Base-by-base conservation (phyloP, 2,329 filamentous ascomycete species). In the Pseudogymnoascus sp. region DNA sequence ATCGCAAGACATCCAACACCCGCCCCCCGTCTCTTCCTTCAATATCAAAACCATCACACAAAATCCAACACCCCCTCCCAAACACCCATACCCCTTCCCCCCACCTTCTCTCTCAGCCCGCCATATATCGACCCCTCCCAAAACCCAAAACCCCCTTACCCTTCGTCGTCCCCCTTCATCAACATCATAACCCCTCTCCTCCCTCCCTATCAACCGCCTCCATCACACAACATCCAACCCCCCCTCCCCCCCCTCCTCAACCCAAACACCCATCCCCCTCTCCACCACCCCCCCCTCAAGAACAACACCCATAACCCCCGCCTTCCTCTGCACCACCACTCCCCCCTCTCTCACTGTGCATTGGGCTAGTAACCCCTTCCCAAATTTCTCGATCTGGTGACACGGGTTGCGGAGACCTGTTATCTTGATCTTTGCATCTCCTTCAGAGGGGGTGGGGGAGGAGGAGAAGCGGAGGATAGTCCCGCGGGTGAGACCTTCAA, bases 131-230 rank as follows among this genome's bases (percentile, higher is more conserved):
- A n/a, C n/a, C n/a, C n/a, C n/a, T n/a, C n/a, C n/a, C n/a, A n/a
- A n/a, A n/a, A 35, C 59, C 50, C 23, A 23, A 23, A 23, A 2
- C 4, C 23, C 4, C 23, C 23, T 23, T 23, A 23, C 23, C 23
- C 23, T 23, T 23, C 4, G 3, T 23, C 23, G 4, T 60, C 5
- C 66, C 66, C 12, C n/a, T n/a, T 64, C 62, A n/a, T 21, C 35
- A 44, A 68, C 63, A 59, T 73, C 70, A 78, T 67, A 78, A 68
- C 64, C 70, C 72, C 62, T 78, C 70, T 53, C 73, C 74, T 50
- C 28, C 6, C 28, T 28, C 28, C 73, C 73, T 63, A 63, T 31
- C 40, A 59, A 59, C 14, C 64, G 6, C 28, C 7, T 31, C 28
- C 1, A 4, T 5, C 6, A 31, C 28, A 31, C 28, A 6, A 31